Evolutionary conservation across 306 rosid genomes (phyloP).

Genomic region (Trichosanthes cucumerina): DNA sequence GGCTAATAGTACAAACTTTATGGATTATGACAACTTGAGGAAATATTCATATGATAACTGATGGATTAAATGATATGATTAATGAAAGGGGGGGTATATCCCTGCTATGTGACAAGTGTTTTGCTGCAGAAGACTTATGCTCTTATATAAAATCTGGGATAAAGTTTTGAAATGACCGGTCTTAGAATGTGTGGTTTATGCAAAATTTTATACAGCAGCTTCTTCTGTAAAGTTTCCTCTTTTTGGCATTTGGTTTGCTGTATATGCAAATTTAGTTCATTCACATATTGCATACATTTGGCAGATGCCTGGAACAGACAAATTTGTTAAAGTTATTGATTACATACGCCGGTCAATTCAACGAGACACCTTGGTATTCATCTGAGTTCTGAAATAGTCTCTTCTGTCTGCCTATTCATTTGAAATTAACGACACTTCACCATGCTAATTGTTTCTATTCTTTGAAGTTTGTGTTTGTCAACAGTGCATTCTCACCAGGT

Average conservation of each 20-base stretch:
- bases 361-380: constrained; percentile 72
- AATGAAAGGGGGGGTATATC: not conserved
- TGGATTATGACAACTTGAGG: not conserved
- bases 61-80: not conserved
- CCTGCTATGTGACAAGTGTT: not conserved
- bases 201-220: not conserved
- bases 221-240: not conserved
- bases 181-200: not conserved
- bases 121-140: not conserved
- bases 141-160: not conserved
- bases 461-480: constrained; percentile 84
- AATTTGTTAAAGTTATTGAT: constrained; percentile 89
- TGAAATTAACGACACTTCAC: not conserved
- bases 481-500: constrained; percentile 88
- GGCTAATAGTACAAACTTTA: not conserved
- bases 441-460: constrained; percentile 13
- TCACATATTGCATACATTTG: not conserved
- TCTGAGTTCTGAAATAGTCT: not conserved
- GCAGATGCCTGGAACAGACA: constrained; percentile 78
- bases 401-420: not conserved
- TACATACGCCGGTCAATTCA: constrained; percentile 86
- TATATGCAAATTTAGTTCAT: not conserved
- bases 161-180: not conserved
- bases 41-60: not conserved
- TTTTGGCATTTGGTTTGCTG: not conserved